These are phyloP conservation scores for Globisporangium alternatum DNA, from an alignment of 352 stramenopile species.

Conservation along the genomic window DNA sequence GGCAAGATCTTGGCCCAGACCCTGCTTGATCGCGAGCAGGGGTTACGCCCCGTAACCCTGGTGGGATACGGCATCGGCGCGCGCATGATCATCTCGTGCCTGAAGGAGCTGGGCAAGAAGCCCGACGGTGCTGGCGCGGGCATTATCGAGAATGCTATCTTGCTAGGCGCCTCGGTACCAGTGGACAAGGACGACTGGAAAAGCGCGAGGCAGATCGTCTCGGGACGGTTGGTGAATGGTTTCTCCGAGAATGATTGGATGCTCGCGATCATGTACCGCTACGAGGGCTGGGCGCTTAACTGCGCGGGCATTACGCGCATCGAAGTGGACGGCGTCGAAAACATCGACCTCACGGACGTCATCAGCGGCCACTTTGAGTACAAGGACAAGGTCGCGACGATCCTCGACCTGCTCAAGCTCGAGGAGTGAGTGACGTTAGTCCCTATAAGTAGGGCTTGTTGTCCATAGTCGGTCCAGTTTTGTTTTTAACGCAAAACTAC, in stretches of 20 bases:
- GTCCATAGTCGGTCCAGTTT: no score
- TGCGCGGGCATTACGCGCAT: constrained; percentile 68
- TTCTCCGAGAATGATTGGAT: constrained; percentile 91
- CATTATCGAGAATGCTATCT: constrained; percentile 86
- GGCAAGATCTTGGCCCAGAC: constrained; percentile 71
- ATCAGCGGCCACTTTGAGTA: constrained; percentile 85
- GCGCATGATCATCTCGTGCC: constrained; percentile 85
- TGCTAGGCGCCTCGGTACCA: constrained; percentile 79
- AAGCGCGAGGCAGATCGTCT: constrained; percentile 62
- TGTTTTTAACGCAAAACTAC: neutral
- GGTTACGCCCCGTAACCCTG: constrained; percentile 85
- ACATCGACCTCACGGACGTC: constrained; percentile 75
- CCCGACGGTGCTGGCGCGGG: constrained; percentile 47
- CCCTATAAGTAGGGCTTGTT: no score
- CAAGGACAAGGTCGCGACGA: constrained; percentile 83
- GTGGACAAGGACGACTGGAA: constrained; percentile 68
- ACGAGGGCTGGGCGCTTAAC: constrained; percentile 78
- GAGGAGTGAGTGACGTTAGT: constrained; percentile 23
- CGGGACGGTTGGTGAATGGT: constrained; percentile 87
- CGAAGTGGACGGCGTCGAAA: constrained; percentile 72
- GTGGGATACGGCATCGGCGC: constrained; percentile 89
- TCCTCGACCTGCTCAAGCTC: constrained; percentile 72
- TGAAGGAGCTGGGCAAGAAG: constrained; percentile 81
- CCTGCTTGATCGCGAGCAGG: constrained; percentile 62
- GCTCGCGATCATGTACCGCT: constrained; percentile 89